Conservation (phyloP, 345 rosid genomes). For the Euphorbia lathyris region DNA sequence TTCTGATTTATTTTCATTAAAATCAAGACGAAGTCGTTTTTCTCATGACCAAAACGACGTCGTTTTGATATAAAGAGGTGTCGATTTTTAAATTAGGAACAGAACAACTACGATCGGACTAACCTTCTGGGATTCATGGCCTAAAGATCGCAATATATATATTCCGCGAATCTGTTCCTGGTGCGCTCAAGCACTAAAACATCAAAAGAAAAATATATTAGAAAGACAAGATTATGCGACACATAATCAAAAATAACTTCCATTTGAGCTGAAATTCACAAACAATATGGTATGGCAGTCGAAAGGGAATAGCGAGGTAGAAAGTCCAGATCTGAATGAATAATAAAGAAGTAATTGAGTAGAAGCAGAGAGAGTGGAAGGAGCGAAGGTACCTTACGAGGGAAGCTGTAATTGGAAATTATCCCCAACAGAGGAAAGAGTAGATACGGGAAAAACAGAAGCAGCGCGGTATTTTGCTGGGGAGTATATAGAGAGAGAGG, state of each 20-base stretch:
- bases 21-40: too few species aligned
- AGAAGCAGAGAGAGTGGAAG: background rate
- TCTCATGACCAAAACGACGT: too few species aligned
- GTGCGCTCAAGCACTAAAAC: background rate
- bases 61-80: background rate
- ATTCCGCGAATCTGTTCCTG: constrained; percentile 6
- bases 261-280: background rate
- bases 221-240: background rate
- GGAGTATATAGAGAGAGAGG: background rate
- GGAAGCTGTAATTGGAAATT: constrained; percentile 8
- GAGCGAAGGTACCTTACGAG: constrained; percentile 15
- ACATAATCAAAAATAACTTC: background rate
- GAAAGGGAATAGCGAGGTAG: background rate
- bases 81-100: background rate
- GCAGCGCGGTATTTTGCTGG: background rate
- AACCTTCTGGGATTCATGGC: constrained; percentile 46
- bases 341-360: background rate
- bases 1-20: too few species aligned
- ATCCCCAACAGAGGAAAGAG: background rate
- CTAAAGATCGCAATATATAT: constrained; percentile 15
- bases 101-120: constrained; percentile 11
- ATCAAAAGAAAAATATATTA: background rate
- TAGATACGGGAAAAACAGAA: background rate
- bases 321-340: constrained; percentile 24
- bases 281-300: background rate